Evolutionary conservation across 2,329 filamentous ascomycete genomes (phyloP), one percentile per base, ranked within the genome.

Genomic region (Fusarium foetens): DNA sequence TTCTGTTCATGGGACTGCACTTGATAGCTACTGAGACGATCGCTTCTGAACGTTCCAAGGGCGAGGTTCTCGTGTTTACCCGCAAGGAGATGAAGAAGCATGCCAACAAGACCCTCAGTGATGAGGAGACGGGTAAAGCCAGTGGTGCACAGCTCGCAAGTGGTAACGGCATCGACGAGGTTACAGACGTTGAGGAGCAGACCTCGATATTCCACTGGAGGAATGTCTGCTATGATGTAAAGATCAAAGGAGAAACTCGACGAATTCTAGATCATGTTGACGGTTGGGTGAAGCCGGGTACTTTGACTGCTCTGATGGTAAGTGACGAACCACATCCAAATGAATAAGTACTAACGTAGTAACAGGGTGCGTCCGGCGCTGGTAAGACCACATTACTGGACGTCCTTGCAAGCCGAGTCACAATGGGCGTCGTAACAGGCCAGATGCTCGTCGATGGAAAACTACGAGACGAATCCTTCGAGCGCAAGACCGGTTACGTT

Each of bases 321-420:
- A 42, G 68, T 57, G 17, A 36, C 94, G 79, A 94, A 79, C 89
- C 91, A 58, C 93, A 93, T 81, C 94, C 92, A 1, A 93, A 33
- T 95, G 94, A 75, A 92, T 35, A 92, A 94, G 78, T 93, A 95
- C 80, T 93, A 95, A 79, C 93, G 94, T 2, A 85, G 95, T 11
- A 93, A 95, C 79, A 88, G 43, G 78, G 78, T 83, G 93, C 94
- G 6, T 93, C 92, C 12, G 94, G 94, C 71, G 94, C 94, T 17
- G 94, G 94, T 41, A 97, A 97, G 80, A 97, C 94, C 0, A 97
- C 94, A 0, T 86, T 97, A 19, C 84, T 97, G 25, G 93, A 97
- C 80, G 92, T 93, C 25, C 86, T 97, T 48, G 94, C 94, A 39
- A 93, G 91, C 62, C 91, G 94, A 79, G 91, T 92, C 7, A 94